A percentile compares a stretch with the other conserved stretches of the same genome.
Evolutionary conservation across 2,329 filamentous ascomycete species (phyloP).

Genomic region (Colletotrichum trifolii): DNA sequence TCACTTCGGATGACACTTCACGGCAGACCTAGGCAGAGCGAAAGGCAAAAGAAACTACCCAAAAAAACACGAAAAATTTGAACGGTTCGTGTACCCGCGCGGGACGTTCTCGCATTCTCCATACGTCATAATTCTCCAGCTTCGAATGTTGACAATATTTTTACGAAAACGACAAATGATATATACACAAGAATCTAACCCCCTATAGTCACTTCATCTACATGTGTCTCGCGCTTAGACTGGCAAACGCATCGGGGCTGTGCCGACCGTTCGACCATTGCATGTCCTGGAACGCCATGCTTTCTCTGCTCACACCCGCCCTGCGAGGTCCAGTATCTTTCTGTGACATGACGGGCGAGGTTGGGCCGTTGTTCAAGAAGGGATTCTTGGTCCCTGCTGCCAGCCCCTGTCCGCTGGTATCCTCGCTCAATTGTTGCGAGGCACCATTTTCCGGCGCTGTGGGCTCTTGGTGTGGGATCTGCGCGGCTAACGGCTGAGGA

Average conservation of each 20-base stretch:
- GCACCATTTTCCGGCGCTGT: slow-evolving; percentile 18
- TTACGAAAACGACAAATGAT: slow-evolving; percentile 12
- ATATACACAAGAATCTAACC: slow-evolving; percentile 26
- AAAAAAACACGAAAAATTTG: no score
- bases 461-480: slow-evolving; percentile 39
- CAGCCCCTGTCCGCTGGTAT: slow-evolving; percentile 30
- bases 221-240: slow-evolving; percentile 71
- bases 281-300: slow-evolving; percentile 73
- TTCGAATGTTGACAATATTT: slow-evolving; percentile 17
- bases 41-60: no score
- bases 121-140: slow-evolving; percentile 2
- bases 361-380: slow-evolving; percentile 55
- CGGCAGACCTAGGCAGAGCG: no score
- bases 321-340: slow-evolving; percentile 37
- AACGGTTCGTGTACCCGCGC: no score
- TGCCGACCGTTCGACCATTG: slow-evolving; percentile 77
- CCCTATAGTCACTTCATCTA: slow-evolving; percentile 23
- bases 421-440: slow-evolving; percentile 30
- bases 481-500: slow-evolving; percentile 50
- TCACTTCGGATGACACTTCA: no score
- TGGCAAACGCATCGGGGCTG: slow-evolving; percentile 84
- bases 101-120: no score
- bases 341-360: slow-evolving; percentile 36
- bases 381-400: slow-evolving; percentile 65
- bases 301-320: slow-evolving; percentile 73